Percentiles rank a stretch among this genome's conserved stretches.
Conservation (phyloP, 108 stramenopile species). For the Hondaea fermentalgiana region DNA sequence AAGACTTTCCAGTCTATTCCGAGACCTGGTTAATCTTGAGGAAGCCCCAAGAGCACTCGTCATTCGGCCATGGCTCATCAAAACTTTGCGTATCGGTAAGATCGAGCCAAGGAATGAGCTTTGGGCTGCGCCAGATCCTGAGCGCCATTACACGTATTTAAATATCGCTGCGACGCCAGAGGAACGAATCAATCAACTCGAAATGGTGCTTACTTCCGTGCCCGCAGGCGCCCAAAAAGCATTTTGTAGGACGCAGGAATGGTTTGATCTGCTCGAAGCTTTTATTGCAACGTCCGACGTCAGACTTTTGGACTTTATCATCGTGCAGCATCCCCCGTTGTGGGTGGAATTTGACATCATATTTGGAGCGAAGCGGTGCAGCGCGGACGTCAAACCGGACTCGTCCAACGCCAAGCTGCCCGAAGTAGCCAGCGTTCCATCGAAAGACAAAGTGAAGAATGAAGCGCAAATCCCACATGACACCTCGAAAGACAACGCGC, state of each 20-base stretch:
- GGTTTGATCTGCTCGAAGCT: not conserved
- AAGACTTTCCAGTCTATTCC: not conserved
- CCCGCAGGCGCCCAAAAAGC: not conserved
- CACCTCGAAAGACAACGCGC: too few species aligned
- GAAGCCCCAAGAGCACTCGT: not conserved
- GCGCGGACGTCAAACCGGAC: not conserved
- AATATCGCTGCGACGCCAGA: not conserved
- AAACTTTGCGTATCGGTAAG: not conserved
- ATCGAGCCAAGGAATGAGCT: not conserved
- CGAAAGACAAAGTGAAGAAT: too few species aligned
- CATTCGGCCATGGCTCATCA: not conserved
- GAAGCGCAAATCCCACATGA: too few species aligned
- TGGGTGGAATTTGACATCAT: not conserved
- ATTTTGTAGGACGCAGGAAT: not conserved
- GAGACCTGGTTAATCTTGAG: not conserved
- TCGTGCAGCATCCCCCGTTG: not conserved
- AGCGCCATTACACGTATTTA: not conserved
- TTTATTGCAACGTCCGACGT: not conserved
- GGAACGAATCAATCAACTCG: not conserved
- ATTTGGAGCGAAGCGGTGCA: not conserved
- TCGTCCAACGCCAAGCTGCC: too few species aligned
- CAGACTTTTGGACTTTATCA: not conserved
- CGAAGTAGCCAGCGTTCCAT: too few species aligned
- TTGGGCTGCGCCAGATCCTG: not conserved
- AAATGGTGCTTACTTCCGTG: not conserved